Conservation (phyloP, 495 filamentous ascomycete genomes). For the Viridothelium virens region DNA sequence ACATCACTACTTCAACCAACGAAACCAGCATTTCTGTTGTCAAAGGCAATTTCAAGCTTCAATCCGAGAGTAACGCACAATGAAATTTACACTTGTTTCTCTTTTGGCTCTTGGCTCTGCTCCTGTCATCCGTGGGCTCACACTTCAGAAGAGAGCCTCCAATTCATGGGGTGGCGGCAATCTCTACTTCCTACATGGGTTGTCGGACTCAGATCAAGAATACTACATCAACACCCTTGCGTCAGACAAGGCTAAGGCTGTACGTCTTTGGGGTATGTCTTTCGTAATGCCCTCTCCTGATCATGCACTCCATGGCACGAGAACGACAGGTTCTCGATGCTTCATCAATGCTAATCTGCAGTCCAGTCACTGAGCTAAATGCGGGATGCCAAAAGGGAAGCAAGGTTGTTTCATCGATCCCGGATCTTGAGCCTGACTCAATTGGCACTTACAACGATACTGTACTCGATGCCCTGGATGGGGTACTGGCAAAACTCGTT, state of each 20-base stretch:
- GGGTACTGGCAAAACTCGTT: constrained; percentile 28
- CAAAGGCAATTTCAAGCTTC: neutral
- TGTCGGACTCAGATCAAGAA: constrained; percentile 33
- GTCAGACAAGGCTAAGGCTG: constrained; percentile 31
- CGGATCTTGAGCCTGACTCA: constrained; percentile 22
- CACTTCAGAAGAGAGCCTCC: constrained; percentile 7
- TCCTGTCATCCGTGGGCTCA: neutral
- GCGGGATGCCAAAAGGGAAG: constrained; percentile 30
- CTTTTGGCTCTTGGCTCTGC: neutral
- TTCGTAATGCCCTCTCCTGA: constrained; percentile 12
- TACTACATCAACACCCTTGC: constrained; percentile 32
- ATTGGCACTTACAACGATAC: constrained; percentile 32
- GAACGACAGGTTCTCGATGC: neutral
- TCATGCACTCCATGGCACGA: neutral
- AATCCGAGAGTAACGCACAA: neutral
- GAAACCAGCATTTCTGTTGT: neutral
- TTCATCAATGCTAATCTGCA: neutral
- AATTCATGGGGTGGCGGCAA: constrained; percentile 34
- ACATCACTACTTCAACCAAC: neutral
- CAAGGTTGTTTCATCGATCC: constrained; percentile 20
- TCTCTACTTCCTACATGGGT: constrained; percentile 33
- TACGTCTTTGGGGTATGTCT: constrained; percentile 35
- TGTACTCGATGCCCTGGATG: constrained; percentile 34
- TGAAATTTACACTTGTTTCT: neutral
- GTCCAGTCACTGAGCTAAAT: constrained; percentile 16